These are phyloP conservation scores for Knoxdaviesia capensis DNA, from an alignment of 2,329 filamentous ascomycete genomes.

Conservation along the genomic window DNA sequence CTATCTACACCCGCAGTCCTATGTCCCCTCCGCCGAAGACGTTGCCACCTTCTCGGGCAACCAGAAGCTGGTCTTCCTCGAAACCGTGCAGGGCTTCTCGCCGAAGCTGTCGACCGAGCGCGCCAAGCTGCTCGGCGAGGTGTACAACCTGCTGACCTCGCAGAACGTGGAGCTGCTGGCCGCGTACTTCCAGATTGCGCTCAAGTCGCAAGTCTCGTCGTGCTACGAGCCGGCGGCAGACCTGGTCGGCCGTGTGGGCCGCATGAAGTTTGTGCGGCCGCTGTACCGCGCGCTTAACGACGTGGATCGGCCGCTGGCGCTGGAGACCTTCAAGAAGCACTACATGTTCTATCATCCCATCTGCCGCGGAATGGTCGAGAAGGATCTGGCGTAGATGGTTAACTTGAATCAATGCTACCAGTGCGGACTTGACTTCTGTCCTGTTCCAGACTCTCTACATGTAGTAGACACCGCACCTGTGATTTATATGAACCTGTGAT, in stretches of 20 bases:
- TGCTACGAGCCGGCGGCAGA: conserved; percentile 53
- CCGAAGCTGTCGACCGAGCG: conserved; percentile 42
- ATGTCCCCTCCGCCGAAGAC: conserved; percentile 47
- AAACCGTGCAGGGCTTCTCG: conserved; percentile 50
- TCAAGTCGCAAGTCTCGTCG: conserved; percentile 50
- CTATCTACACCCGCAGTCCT: conserved; percentile 19
- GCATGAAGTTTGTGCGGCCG: conserved; percentile 94
- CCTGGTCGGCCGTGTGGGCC: conserved; percentile 61
- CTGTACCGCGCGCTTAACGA: conserved; percentile 59
- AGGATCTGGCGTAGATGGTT: conserved; percentile 34
- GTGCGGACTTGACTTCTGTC: too few relatives aligned
- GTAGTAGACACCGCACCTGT: too few relatives aligned
- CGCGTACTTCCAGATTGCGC: conserved; percentile 60
- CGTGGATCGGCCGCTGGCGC: conserved; percentile 52
- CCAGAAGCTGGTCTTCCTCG: conserved; percentile 81
- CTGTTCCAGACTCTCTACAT: too few relatives aligned
- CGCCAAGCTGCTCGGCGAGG: conserved; percentile 50
- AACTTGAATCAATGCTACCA: too few relatives aligned
- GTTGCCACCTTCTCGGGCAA: conserved; percentile 61
- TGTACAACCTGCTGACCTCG: conserved; percentile 54
- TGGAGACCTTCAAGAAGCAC: conserved; percentile 71
- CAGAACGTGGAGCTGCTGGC: conserved; percentile 73
- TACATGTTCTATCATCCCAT: conserved; percentile 93
- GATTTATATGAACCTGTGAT: too few relatives aligned
- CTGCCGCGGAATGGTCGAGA: conserved; percentile 68